Evolutionary conservation across 2,329 filamentous ascomycete species (phyloP).

Genomic region (Dothideomycetes sp.): DNA sequence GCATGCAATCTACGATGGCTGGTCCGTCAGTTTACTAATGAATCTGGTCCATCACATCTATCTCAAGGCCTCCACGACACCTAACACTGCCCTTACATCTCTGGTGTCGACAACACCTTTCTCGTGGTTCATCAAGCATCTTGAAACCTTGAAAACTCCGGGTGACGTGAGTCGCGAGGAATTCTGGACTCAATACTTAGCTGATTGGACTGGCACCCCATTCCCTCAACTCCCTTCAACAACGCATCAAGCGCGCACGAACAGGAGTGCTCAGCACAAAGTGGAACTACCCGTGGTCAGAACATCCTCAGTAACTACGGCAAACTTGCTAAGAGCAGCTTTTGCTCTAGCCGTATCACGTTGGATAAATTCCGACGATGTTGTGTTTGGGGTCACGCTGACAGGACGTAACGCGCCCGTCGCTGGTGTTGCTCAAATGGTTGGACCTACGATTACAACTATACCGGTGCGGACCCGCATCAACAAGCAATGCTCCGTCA

Average conservation of each 20-base stretch:
- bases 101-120: background rate
- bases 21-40: background rate
- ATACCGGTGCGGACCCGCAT: background rate
- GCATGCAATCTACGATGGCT: background rate
- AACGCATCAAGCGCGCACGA: background rate
- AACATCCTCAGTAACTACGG: background rate
- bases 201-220: too few relatives aligned
- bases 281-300: background rate
- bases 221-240: too few relatives aligned
- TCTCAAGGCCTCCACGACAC: background rate
- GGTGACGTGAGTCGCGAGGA: background rate
- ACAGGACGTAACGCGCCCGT: background rate
- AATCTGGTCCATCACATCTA: background rate
- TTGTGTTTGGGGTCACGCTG: background rate
- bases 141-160: background rate
- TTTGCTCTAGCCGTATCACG: background rate
- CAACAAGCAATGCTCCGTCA: background rate
- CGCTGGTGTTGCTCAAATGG: background rate
- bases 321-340: background rate
- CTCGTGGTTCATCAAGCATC: background rate
- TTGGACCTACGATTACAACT: background rate
- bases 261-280: background rate
- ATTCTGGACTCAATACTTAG: background rate
- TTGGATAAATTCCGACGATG: background rate
- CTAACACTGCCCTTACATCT: background rate